Conservation (phyloP, 1,284 basidiomycete genomes). For the Apiotrichum mycotoxinovorans region DNA sequence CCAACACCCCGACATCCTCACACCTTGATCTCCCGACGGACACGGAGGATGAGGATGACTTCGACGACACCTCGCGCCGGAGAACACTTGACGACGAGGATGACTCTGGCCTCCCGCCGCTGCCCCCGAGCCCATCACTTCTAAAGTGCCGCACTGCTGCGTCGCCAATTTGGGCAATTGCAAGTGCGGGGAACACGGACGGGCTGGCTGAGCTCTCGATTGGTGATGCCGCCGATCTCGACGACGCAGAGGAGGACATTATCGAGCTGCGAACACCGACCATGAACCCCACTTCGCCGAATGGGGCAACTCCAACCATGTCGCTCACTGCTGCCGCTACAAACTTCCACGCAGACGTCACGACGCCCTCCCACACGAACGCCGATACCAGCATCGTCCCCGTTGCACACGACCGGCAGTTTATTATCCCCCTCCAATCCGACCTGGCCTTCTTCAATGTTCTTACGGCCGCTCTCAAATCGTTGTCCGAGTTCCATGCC, state of each 20-base stretch:
- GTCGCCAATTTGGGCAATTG: conserved; percentile 48
- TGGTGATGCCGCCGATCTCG: conserved; percentile 24
- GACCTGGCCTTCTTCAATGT: conserved; percentile 80
- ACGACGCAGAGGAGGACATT: neutral
- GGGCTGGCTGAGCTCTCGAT: conserved; percentile 35
- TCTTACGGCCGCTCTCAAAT: conserved; percentile 66
- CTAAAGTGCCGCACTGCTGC: conserved; percentile 29
- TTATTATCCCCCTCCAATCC: conserved; percentile 75
- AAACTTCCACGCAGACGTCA: neutral
- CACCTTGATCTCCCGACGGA: conserved; percentile 11
- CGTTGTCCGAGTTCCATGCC: conserved; percentile 64
- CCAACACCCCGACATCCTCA: conserved; percentile 19
- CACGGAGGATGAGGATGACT: conserved; percentile 31
- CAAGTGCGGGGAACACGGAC: conserved; percentile 24
- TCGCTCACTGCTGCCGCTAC: neutral
- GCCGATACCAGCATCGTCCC: too few species aligned
- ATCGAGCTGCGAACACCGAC: conserved; percentile 12
- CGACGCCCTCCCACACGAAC: too few species aligned
- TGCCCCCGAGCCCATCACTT: conserved; percentile 35
- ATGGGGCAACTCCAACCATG: neutral
- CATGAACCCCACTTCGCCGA: neutral
- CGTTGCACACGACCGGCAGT: conserved; percentile 51
- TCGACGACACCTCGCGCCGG: neutral
- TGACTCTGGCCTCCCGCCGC: neutral
- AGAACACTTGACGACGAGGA: conserved; percentile 12